Base-by-base conservation (phyloP, 2,329 filamentous ascomycete species). In the Emmonsiellopsis sp. region DNA sequence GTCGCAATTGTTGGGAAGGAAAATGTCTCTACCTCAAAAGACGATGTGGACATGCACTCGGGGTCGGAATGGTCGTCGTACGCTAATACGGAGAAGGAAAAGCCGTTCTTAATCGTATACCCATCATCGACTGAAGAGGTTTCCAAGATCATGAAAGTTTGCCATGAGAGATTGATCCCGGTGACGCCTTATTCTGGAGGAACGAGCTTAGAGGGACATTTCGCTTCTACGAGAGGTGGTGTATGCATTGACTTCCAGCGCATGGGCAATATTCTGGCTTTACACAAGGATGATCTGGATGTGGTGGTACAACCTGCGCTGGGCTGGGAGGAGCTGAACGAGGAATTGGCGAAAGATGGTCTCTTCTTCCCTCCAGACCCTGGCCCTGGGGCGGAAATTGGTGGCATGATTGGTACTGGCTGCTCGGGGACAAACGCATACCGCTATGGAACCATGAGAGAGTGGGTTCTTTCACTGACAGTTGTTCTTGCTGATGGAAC, bases 291-390 rank as follows among this genome's bases (percentile, higher is more conserved):
- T 1, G 86, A 90, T 64, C 73, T 89, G 56, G 86, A 90, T 67
- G 85, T 87, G 11, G 79, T 88, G 6, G 86, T 89, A 16, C 86
- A 89, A 69, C 86, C 86, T 5, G 90, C 87, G 2, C 81, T 95
- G 8, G 88, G 89, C 10, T 96, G 90, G 90, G 88, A 95, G 72
- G 67, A 79, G 7, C 75, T 96, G 40, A 95, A 95, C 65, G 88
- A 93, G 63, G 77, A 85, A 57, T 78, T 96, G 15, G 77, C 75
- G 6, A 77, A 83, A 48, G 77, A 89, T 55, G 86, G 86, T 31
- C 79, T 96, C 3, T 95, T 95, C 77, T 95, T 95, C 73, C 90
- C 90, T 20, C 90, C 89, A 0, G 90, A 95, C 68, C 90, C 90
- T 15, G 91, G 90, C 51, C 90, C 91, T 51, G 89, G 90, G 15